These are phyloP conservation scores for Avicennia marina DNA, from an alignment of 257 asterid genomes.

Conservation along the genomic window DNA sequence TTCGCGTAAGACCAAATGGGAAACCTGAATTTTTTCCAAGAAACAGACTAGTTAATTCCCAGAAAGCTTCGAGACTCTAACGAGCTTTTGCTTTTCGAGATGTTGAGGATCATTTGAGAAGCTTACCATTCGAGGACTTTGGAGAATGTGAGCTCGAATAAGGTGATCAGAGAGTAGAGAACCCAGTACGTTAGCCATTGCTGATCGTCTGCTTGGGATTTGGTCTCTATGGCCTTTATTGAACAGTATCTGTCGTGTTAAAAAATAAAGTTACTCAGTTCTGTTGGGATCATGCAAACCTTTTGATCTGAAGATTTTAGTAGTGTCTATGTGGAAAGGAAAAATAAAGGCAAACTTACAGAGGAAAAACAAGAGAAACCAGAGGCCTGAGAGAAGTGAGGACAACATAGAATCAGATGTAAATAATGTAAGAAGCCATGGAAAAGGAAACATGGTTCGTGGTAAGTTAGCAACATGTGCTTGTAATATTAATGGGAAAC, in stretches of 20 bases:
- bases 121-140: conserved; percentile 66
- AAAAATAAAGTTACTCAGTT: neutral
- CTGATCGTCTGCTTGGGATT: conserved; percentile 64
- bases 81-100: too few relatives aligned
- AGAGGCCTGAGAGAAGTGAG: conserved; percentile 60
- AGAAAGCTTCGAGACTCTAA: too few relatives aligned
- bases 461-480: neutral
- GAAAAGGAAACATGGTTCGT: neutral
- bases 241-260: conserved; percentile 60
- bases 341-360: conserved; percentile 45
- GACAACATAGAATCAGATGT: neutral
- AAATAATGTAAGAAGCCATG: too few relatives aligned
- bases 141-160: conserved; percentile 80
- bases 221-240: conserved; percentile 77
- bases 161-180: conserved; percentile 73
- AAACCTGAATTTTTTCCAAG: conserved; percentile 63
- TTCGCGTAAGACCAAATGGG: conserved; percentile 86
- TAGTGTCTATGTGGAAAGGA: neutral
- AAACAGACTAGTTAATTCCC: too few relatives aligned
- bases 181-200: conserved; percentile 99
- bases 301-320: neutral
- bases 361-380: conserved; percentile 80
- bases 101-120: neutral
- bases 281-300: too few relatives aligned
- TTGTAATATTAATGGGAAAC: too few relatives aligned